Evolutionary conservation across 176 grass and related monocot genomes (phyloP).

Genomic region (Hordeum vulgare): DNA sequence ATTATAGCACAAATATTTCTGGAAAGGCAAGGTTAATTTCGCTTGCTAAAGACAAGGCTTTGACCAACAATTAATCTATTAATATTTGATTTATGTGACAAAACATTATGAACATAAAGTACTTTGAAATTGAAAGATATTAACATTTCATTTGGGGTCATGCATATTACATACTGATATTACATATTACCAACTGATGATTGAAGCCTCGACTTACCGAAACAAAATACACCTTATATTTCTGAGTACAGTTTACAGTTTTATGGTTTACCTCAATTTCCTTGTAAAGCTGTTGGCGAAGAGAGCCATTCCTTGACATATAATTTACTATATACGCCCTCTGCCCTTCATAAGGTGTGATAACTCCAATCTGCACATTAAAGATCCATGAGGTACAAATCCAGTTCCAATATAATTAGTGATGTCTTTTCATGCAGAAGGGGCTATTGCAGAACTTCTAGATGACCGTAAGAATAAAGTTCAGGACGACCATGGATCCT

Average conservation of each 20-base stretch:
- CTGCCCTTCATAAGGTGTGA: constrained; percentile 99
- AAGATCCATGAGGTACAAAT: constrained; percentile 17
- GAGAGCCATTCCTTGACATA: constrained; percentile 96
- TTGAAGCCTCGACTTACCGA: not conserved
- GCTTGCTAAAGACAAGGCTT: not conserved
- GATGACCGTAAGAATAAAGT: not conserved
- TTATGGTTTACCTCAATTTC: constrained; percentile 80
- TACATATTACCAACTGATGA: not conserved
- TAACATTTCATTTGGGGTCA: not conserved
- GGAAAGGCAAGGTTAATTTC: not conserved
- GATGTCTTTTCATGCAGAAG: not conserved
- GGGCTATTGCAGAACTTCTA: not conserved
- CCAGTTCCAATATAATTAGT: not conserved
- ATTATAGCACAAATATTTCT: not conserved
- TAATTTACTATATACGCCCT: constrained; percentile 99
- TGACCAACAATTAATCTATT: not conserved
- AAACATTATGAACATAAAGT: not conserved
- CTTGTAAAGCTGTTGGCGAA: constrained; percentile 97
- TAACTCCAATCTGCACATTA: constrained; percentile 87
- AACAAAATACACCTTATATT: not conserved
- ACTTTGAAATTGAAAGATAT: not conserved
- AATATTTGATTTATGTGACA: not conserved
- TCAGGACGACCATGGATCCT: too few relatives aligned
- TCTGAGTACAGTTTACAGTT: not conserved
- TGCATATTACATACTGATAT: not conserved